A percentile compares a stretch with the other conserved stretches of the same genome.
phyloP scores from a whole-genome alignment of 768 basidiomycete species.

The Boletus vermiculosoides region DNA sequence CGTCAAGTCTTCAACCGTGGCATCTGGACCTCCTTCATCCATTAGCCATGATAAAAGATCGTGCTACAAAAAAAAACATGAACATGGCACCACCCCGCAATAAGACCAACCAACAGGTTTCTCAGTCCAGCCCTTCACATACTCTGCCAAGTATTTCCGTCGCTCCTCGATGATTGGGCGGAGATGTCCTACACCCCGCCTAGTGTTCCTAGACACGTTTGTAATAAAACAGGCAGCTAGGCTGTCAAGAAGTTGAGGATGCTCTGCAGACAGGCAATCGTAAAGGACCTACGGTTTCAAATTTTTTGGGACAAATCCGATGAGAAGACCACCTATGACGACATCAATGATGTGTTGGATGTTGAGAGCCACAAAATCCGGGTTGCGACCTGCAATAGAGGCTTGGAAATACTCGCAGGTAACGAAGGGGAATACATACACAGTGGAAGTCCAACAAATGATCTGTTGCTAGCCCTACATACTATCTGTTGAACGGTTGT shows the following conservation, averaged over 20 bases:
- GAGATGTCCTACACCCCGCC: conserved; percentile 12
- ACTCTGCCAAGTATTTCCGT: conserved; percentile 17
- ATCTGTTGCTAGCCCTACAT: conserved; percentile 41
- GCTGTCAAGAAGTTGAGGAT: conserved; percentile 3
- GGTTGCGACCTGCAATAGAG: conserved; percentile 35
- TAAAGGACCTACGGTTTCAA: conserved; percentile 31
- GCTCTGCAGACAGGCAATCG: not conserved
- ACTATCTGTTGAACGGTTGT: conserved; percentile 35
- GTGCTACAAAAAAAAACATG: conserved; percentile 20
- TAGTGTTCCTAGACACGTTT: not conserved
- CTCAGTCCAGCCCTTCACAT: conserved; percentile 28
- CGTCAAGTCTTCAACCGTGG: conserved; percentile 12
- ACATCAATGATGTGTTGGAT: conserved; percentile 32
- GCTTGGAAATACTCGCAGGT: not conserved
- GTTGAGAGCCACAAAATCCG: conserved; percentile 32
- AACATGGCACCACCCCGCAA: not conserved
- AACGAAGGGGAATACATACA: conserved; percentile 29
- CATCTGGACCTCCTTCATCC: not conserved
- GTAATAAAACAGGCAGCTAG: conserved; percentile 17
- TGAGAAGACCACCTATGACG: conserved; percentile 11
- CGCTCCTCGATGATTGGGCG: conserved; percentile 34
- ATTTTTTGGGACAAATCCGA: conserved; percentile 33
- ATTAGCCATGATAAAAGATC: conserved; percentile 27
- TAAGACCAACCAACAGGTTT: conserved; percentile 30
- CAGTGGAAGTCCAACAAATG: conserved; percentile 47